Evolutionary conservation across 768 basidiomycete genomes (phyloP).

Genomic region (Phanerodontia chrysosporium): DNA sequence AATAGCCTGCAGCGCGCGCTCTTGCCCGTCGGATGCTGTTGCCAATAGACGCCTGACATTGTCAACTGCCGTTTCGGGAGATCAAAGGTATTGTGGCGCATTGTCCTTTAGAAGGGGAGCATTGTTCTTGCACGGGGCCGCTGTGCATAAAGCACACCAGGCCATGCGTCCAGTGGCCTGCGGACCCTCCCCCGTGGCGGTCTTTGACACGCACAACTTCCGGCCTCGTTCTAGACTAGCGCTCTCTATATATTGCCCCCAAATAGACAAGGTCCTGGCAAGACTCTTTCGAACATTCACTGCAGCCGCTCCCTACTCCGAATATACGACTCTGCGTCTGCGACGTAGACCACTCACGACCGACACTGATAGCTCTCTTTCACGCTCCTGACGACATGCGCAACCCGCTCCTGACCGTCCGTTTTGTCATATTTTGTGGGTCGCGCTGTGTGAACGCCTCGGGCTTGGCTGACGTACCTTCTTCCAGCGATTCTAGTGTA

Average conservation of each 20-base stretch:
- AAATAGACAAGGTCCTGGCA: neutral
- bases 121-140: neutral
- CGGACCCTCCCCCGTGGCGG: conserved; percentile 1
- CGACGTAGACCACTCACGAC: neutral
- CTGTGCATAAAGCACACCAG: neutral
- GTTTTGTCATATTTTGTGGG: conserved; percentile 57
- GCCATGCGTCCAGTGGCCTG: neutral
- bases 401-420: conserved; percentile 53
- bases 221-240: neutral
- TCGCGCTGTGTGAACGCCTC: neutral
- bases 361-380: neutral
- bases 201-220: neutral
- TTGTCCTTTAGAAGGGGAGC: neutral
- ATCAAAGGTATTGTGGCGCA: neutral
- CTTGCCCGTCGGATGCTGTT: neutral
- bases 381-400: conserved; percentile 27
- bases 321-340: conserved; percentile 2
- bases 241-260: neutral
- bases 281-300: neutral
- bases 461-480: neutral
- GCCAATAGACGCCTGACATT: neutral
- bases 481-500: conserved; percentile 43
- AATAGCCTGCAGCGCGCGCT: too few species aligned
- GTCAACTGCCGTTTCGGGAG: neutral
- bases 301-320: neutral